Conservation (phyloP, 441 rosid genomes). For the Aleurites moluccanus region DNA sequence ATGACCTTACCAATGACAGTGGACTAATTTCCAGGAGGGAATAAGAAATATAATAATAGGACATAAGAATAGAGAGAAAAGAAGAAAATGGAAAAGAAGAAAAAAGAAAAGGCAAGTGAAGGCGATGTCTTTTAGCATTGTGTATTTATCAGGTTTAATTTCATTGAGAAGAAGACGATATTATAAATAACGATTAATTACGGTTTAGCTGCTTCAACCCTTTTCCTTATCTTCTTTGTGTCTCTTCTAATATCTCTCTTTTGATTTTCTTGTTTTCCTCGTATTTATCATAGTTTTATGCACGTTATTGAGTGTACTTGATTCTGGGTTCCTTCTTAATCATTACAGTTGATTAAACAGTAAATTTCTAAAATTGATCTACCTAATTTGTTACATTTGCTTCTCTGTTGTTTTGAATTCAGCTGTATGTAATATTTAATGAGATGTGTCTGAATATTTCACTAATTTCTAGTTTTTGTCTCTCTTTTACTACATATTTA, state of each 20-base stretch:
- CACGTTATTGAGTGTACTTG: background rate
- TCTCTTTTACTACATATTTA: too few species aligned
- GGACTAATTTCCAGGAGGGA: conserved; percentile 48
- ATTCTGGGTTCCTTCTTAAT: background rate
- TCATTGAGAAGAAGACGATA: background rate
- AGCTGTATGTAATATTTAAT: too few species aligned
- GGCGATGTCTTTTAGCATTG: background rate
- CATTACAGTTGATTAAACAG: too few species aligned
- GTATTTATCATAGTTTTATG: background rate
- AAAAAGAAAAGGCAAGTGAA: background rate
- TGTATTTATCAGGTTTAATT: background rate
- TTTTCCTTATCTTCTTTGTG: background rate
- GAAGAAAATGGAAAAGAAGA: too few species aligned
- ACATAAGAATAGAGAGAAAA: conserved; percentile 1
- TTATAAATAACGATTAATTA: too few species aligned
- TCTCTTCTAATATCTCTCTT: background rate
- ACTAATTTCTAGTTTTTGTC: too few species aligned
- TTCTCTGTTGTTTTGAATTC: too few species aligned
- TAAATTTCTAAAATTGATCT: too few species aligned
- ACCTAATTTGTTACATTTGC: too few species aligned
- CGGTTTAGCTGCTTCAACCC: background rate
- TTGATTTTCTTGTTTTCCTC: background rate
- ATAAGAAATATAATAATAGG: conserved; percentile 26
- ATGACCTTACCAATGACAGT: conserved; percentile 81
- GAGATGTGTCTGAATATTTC: too few species aligned